A percentile compares a stretch with the other conserved stretches of the same genome.
These are phyloP conservation scores for Dicorynia guianensis DNA, from an alignment of 306 rosid genomes.

Conservation along the genomic window DNA sequence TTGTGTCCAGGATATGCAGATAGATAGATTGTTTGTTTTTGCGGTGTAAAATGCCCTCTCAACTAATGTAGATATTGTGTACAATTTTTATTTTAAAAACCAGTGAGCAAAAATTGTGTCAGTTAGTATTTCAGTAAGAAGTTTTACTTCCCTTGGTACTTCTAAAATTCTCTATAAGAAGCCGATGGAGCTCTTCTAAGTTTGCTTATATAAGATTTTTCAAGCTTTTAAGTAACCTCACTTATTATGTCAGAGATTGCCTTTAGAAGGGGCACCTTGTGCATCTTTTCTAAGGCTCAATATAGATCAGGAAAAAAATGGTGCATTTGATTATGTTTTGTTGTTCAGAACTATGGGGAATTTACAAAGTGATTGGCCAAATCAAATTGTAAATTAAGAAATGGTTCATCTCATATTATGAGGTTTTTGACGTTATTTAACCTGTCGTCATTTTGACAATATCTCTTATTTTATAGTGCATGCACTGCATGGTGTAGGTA, in stretches of 20 bases:
- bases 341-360: neutral
- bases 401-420: neutral
- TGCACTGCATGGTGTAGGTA: no score
- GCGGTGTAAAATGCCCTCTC: neutral
- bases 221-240: no score
- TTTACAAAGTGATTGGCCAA: neutral
- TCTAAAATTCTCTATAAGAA: no score
- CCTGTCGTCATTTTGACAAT: neutral
- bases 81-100: no score
- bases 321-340: neutral
- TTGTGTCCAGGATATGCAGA: neutral
- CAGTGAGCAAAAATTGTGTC: neutral
- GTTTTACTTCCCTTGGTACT: no score
- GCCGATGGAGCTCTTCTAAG: neutral
- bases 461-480: neutral
- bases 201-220: no score
- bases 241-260: neutral
- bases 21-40: neutral
- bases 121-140: neutral
- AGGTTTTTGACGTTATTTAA: slow-evolving; percentile 1
- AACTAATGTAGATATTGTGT: neutral
- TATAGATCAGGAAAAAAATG: neutral
- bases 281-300: neutral
- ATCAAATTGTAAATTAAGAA: neutral
- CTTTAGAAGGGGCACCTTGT: neutral